Percentiles rank a stretch among this genome's conserved stretches.
Evolutionary conservation across 2,329 filamentous ascomycete genomes (phyloP).

Genomic region (Tolypocladium cylindrosporum): DNA sequence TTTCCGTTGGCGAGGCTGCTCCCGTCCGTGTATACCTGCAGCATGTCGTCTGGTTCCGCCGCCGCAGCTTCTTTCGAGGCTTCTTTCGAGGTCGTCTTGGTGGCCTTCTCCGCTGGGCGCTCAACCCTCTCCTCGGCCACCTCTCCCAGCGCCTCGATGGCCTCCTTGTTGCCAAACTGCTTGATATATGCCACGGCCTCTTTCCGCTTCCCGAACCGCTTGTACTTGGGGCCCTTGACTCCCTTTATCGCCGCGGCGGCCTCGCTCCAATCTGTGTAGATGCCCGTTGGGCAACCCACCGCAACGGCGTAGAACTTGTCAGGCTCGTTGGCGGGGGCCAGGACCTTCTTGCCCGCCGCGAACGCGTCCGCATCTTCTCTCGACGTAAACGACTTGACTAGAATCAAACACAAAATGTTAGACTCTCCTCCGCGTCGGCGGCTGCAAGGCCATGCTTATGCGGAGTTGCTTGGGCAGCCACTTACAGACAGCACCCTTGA

Average conservation of each 20-base stretch:
- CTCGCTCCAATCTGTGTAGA: constrained; percentile 56
- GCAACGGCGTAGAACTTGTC: constrained; percentile 52
- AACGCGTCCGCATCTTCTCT: constrained; percentile 71
- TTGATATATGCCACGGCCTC: constrained; percentile 74
- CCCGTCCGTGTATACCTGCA: constrained; percentile 51
- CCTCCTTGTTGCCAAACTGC: constrained; percentile 32
- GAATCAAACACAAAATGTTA: background rate
- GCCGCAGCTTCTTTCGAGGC: constrained; percentile 15
- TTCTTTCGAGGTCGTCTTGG: constrained; percentile 13
- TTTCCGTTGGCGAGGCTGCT: constrained; percentile 50
- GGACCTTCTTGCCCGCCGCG: constrained; percentile 46
- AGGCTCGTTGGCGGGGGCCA: constrained; percentile 28
- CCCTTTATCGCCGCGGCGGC: constrained; percentile 66
- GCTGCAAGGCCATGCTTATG: background rate
- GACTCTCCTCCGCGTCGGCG: background rate
- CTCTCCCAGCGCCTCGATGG: constrained; percentile 29
- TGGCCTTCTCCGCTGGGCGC: constrained; percentile 8
- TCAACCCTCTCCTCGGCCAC: constrained; percentile 9
- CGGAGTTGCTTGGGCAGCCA: constrained; percentile 11
- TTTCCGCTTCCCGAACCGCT: constrained; percentile 54
- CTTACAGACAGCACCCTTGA: constrained; percentile 58
- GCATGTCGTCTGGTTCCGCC: constrained; percentile 10
- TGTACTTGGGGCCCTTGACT: constrained; percentile 59
- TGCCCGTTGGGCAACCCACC: constrained; percentile 45
- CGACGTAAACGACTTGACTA: constrained; percentile 72